phyloP scores from a whole-genome alignment of 257 asterid genomes.

The Paulownia fortunei region DNA sequence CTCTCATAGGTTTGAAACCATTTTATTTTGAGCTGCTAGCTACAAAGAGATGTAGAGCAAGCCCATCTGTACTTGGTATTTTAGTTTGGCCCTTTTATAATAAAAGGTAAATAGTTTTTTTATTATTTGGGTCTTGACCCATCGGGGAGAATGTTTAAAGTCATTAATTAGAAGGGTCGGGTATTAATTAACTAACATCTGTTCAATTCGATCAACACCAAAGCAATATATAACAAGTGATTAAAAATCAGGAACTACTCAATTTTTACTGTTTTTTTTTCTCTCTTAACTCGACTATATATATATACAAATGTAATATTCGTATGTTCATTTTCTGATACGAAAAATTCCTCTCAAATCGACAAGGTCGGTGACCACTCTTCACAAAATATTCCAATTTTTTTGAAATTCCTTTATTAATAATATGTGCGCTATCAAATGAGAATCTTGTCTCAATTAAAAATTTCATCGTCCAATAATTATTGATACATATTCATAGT shows the following conservation, averaged over 20 bases:
- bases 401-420: not conserved
- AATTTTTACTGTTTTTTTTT: no score
- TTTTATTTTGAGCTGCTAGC: not conserved
- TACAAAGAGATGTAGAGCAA: not conserved
- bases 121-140: no score
- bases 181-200: not conserved
- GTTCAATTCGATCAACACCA: not conserved
- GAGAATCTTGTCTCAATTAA: conserved; percentile 9
- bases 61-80: not conserved
- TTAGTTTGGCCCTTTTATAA: no score
- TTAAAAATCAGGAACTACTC: not conserved
- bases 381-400: not conserved
- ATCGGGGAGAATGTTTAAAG: not conserved
- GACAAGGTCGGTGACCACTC: conserved; percentile 28
- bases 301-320: not conserved
- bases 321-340: no score
- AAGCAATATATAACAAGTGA: no score
- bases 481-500: no score
- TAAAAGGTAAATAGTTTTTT: no score
- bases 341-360: no score
- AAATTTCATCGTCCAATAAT: no score
- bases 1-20: not conserved
- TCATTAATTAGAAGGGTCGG: not conserved
- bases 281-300: not conserved
- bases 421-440: conserved; percentile 11